Evolutionary conservation across 202 grass and related monocot genomes (phyloP), one percentile per base, ranked within the genome.

Genomic region (Setaria italica): DNA sequence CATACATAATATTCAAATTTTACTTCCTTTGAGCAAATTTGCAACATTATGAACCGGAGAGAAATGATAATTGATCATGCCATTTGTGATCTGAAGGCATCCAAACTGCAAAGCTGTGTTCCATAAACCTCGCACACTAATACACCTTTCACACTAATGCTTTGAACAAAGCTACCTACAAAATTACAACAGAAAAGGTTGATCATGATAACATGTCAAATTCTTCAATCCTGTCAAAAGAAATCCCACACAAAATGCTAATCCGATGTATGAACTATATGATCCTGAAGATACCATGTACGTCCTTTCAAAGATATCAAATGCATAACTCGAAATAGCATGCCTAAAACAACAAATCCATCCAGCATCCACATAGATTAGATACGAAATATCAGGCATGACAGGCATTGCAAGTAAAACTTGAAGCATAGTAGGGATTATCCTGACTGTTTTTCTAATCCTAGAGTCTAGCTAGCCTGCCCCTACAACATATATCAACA

Each of bases 391-490:
- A 62, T 41, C 16, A 45, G 47, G 67, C 43, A 75, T n/a, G 35
- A 48, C 9, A 70, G 48, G 7, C 64, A 67, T 60, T 9, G 10
- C 70, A 74, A 60, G 39, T 5, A 16, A 59, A 67, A 29, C 11
- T 84, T 29, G 6, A 62, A 41, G 51, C 60, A 74, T 20, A 64
- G 7, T 56, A 67, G 67, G 69, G 69, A 59, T 34, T 68, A 74
- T 4, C 41, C 11, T 43, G 74, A 76, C 80, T 70, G 47, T 14
- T 77, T 81, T 41, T 66, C 74, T 89, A 76, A 73, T 89, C 69
- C 65, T 62, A 7, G 12, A 48, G 58, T 74, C 69, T 60, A 84
- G 43, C 69, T 49, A 84, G 30, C 57, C 75, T 75, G 68, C 41
- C 32, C 17, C 67, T 80, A 89, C 60, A 68, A 25, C 69, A 80